Conservation (phyloP, 1,284 basidiomycete genomes). For the Cutaneotrichosporon spelunceum region DNA sequence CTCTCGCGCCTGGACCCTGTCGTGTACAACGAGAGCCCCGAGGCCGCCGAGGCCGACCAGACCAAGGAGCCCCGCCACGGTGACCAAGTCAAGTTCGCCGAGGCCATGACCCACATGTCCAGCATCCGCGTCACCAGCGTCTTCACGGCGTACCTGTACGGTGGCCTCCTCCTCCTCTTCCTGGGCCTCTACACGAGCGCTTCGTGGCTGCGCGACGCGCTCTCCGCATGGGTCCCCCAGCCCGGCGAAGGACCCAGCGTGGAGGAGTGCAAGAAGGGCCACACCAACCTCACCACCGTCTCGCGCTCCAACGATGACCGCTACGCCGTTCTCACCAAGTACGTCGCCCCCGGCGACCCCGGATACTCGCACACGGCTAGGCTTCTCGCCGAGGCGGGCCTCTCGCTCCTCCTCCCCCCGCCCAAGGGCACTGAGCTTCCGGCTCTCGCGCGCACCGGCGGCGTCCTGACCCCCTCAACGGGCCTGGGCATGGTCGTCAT, state of each 20-base stretch:
- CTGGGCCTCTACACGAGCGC: conserved; percentile 41
- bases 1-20: conserved; percentile 56
- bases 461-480: conserved; percentile 71
- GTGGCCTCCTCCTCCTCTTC: conserved; percentile 22
- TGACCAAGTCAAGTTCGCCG: conserved; percentile 66
- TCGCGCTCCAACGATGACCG: conserved; percentile 54
- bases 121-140: conserved; percentile 5
- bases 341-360: conserved; percentile 70
- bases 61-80: conserved; percentile 57
- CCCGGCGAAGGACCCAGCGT: conserved; percentile 62
- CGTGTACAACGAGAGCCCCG: conserved; percentile 7
- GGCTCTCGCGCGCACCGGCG: conserved; percentile 61
- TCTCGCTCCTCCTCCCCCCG: conserved; percentile 59
- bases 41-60: conserved; percentile 1
- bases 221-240: conserved; percentile 56
- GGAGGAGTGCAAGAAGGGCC: conserved; percentile 55
- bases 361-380: conserved; percentile 69
- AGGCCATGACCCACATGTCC: conserved; percentile 55
- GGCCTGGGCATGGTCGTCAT: conserved; percentile 71
- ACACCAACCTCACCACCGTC: conserved; percentile 60
- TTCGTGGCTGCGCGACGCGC: conserved; percentile 43
- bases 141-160: conserved; percentile 18
- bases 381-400: conserved; percentile 73
- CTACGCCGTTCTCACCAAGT: conserved; percentile 61
- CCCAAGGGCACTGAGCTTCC: conserved; percentile 57